Conservation (phyloP, 2,329 filamentous ascomycete genomes). For the Colletotrichum plurivorum region DNA sequence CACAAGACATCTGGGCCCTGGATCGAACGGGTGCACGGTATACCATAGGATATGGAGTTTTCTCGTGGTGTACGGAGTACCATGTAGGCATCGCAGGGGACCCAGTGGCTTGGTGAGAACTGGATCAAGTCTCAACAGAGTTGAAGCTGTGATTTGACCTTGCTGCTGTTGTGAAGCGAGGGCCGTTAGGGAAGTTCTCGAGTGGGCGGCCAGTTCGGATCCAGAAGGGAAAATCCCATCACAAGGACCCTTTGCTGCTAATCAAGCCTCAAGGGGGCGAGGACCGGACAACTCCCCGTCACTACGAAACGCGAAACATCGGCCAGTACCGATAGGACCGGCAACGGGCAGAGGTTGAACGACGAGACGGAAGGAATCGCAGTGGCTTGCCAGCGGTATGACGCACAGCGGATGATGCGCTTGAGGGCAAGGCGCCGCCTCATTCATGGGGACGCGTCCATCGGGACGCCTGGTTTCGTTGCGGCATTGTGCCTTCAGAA, state of each 20-base stretch:
- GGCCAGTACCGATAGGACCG: not conserved
- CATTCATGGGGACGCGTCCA: not conserved
- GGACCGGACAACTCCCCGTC: not conserved
- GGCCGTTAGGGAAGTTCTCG: not conserved
- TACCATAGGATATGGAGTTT: constrained; percentile 12
- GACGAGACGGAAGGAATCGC: not conserved
- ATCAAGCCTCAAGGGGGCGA: not conserved
- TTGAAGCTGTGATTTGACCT: constrained; percentile 5
- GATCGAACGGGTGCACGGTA: constrained; percentile 25
- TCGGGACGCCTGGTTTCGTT: constrained; percentile 6
- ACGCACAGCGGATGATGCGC: not conserved
- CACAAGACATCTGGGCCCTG: constrained; percentile 4
- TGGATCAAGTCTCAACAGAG: not conserved
- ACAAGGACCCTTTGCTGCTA: not conserved
- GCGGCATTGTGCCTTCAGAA: constrained; percentile 14
- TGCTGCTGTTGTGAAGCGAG: constrained; percentile 7
- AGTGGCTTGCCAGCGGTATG: not conserved
- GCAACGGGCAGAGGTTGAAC: not conserved
- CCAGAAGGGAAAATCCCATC: constrained; percentile 5
- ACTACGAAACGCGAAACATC: not conserved
- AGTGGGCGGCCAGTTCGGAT: not conserved
- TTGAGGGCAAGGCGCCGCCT: constrained; percentile 10
- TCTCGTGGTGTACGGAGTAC: constrained; percentile 19
- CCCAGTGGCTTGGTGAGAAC: constrained; percentile 4
- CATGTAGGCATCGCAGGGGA: constrained; percentile 10